Base-by-base conservation (phyloP, 768 basidiomycete genomes). In the Leccinellum albellum region DNA sequence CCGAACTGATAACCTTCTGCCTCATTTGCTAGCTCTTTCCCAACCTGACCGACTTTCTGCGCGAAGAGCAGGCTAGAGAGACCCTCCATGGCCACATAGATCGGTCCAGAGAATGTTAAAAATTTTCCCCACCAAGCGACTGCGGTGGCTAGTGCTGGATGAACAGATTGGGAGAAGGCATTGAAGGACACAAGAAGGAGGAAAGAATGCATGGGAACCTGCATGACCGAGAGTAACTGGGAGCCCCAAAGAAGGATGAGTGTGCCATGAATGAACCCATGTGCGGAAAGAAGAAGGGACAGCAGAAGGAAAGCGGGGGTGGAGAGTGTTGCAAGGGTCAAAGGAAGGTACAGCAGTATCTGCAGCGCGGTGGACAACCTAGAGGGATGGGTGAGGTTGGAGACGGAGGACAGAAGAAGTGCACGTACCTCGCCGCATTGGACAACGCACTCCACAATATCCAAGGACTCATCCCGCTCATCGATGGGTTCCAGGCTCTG, bases 131-230 rank as follows among this genome's bases (percentile, higher is more conserved):
- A 94, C 77, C 82, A 84, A 45, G 78, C 76, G 9, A 85, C 80
- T 15, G 84, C 80, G 13, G 74, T 78, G 10, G 80, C 62, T 6
- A 92, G 69, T 70, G 76, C 79, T 8, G 87, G 83, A 58, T 82
- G 78, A 23, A 82, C 80, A 24, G 83, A 75, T 21, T 85, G 79
- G 2, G 89, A 83, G 72, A 91, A 92, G 35, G 85, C 79, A 69
- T 94, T 94, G 81, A 94, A 94, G 69, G 84, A 89, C 56, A 93
- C 82, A 50, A 94, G 85, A 44, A 94, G 84, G 32, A 94, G 80
- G 73, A 93, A 90, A 0, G 91, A 86, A 70, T 93, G 91, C 78
- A 91, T 85, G 9, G 91, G 91, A 31, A 93, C 82, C 74, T 94
- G 91, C 55, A 92, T 77, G 57, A 94, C 79, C 14, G 89, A 85